A percentile compares a stretch with the other conserved stretches of the same genome.
phyloP scores from a whole-genome alignment of 2,329 filamentous ascomycete species.

The Dendryphion nanum region DNA sequence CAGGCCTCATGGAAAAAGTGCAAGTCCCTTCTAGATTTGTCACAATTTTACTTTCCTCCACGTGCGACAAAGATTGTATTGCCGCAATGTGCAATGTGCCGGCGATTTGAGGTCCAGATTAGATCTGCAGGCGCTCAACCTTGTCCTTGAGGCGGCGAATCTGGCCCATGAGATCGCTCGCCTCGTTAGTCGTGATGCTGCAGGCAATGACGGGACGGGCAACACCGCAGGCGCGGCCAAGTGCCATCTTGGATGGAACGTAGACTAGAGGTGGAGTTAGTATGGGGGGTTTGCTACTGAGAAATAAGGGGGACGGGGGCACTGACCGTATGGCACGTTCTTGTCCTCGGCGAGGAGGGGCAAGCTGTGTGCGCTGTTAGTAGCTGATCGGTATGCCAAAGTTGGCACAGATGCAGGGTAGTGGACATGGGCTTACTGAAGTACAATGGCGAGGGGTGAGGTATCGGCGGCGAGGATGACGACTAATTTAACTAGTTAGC shows the following conservation, averaged over 20 bases:
- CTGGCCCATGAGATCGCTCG: conserved; percentile 74
- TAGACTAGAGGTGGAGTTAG: too few species aligned
- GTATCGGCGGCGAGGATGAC: conserved; percentile 63
- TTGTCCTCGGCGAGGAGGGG: conserved; percentile 84
- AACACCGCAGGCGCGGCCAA: conserved; percentile 78
- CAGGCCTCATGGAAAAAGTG: too few species aligned
- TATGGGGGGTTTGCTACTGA: too few species aligned
- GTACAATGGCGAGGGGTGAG: conserved; percentile 72
- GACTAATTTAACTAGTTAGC: too few species aligned
- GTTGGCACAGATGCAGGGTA: conserved; percentile 67
- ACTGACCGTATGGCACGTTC: conserved; percentile 64
- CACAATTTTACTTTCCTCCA: too few species aligned
- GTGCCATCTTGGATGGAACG: conserved; percentile 75
- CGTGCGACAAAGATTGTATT: too few species aligned
- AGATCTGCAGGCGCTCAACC: conserved; percentile 94
- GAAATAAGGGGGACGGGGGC: conserved; percentile 45
- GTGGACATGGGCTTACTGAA: too few species aligned
- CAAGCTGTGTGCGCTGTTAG: conserved; percentile 56
- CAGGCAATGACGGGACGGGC: conserved; percentile 82
- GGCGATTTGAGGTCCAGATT: too few species aligned
- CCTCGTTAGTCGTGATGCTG: conserved; percentile 70
- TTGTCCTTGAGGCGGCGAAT: conserved; percentile 90
- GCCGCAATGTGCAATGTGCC: too few species aligned
- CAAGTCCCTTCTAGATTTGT: too few species aligned
- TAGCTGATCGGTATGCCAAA: background rate